Evolutionary conservation across 306 rosid genomes (phyloP).

Genomic region (Malus sieversii): DNA sequence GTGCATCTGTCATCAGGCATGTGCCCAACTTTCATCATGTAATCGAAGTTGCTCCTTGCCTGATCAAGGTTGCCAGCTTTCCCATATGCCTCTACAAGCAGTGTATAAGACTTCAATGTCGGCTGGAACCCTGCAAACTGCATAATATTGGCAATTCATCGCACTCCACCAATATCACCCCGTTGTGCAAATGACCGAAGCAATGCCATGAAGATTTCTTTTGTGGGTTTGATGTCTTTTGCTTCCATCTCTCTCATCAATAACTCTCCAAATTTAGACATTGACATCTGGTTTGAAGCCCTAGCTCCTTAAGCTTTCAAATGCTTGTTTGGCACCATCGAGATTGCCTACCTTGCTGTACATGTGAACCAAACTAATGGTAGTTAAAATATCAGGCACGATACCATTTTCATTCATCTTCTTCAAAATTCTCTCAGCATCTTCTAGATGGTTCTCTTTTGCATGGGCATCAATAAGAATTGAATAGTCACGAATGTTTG

Average conservation of each 20-base stretch:
- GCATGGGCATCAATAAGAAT: constrained; percentile 66
- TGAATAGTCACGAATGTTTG: constrained; percentile 60
- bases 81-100: constrained; percentile 58
- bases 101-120: constrained; percentile 47
- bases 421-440: constrained; percentile 66
- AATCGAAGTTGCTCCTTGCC: constrained; percentile 62
- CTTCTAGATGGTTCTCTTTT: constrained; percentile 47
- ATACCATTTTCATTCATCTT: constrained; percentile 67
- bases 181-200: constrained; percentile 44
- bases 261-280: constrained; percentile 38
- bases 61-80: constrained; percentile 35
- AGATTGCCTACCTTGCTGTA: constrained; percentile 70
- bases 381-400: constrained; percentile 43
- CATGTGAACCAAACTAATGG: constrained; percentile 58
- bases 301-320: constrained; percentile 42
- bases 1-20: constrained; percentile 73
- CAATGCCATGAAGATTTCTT: constrained; percentile 64
- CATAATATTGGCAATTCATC: constrained; percentile 44
- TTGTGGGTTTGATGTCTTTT: constrained; percentile 41
- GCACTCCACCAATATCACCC: constrained; percentile 40
- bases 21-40: constrained; percentile 48
- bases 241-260: constrained; percentile 67
- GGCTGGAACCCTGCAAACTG: constrained; percentile 49
- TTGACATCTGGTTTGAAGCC: constrained; percentile 68
- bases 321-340: constrained; percentile 54